Evolutionary conservation across 2,329 filamentous ascomycete species (phyloP), one percentile per base, ranked within the genome.

Genomic region (Pseudocercospora eumusae): DNA sequence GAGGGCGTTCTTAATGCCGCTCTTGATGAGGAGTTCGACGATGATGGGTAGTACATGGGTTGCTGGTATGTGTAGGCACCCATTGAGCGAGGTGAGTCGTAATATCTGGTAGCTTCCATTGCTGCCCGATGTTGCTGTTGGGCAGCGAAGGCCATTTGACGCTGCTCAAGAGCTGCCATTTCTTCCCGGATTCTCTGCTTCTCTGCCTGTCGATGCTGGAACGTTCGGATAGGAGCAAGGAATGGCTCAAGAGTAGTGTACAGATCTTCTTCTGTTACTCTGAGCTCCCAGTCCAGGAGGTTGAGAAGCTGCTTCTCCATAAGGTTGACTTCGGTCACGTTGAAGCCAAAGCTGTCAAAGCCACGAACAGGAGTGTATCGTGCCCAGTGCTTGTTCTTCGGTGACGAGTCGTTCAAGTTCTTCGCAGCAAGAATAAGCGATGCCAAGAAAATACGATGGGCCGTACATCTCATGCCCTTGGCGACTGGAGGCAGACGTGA

Each of bases 381-480:
- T 68, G 95, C 93, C 95, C 95, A 99, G 84, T 99, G 95, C 87
- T 98, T 98, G 86, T 99, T 99, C 88, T 98, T 98, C 66, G 95
- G 95, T 11, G 92, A 97, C 64, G 92, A 96, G 83, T 98, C 95
- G 77, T 99, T 98, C 70, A 98, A 85, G 78, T 97, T 97, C 87
- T 99, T 99, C 71, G 95, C 93, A 1, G 95, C 88, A 55, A 88
- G 81, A 74, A 95, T 95, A 68, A 93, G 87, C 15, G 90, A 83
- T 45, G 91, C 93, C 54, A 99, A 85, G 81, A 99, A 98, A 83
- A 99, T 98, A 72, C 95, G 90, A 82, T 99, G 95, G 52, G 93
- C 92, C 23, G 95, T 98, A 83, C 95, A 98, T 71, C 90, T 88
- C 80, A 98, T 91, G 67, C 95, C 95, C 80, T 96, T 96, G 71